A percentile compares a stretch with the other conserved stretches of the same genome.
phyloP scores from a whole-genome alignment of 495 filamentous ascomycete species.

The Rhypophila decipiens region DNA sequence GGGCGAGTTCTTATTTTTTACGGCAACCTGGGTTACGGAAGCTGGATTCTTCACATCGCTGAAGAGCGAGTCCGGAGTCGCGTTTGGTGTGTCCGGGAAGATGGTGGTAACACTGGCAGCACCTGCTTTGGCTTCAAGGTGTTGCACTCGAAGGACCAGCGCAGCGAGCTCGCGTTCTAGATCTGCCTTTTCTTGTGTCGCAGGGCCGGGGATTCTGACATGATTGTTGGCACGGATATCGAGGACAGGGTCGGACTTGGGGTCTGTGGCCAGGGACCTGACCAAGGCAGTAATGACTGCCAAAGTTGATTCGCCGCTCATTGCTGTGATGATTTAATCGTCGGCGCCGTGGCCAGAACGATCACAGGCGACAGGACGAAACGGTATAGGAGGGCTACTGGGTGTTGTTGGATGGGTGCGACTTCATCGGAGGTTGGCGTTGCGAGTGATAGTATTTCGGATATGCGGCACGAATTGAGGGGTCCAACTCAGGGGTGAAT shows the following conservation, averaged over 20 bases:
- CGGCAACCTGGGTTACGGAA: slow-evolving; percentile 15
- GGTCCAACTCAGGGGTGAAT: background rate
- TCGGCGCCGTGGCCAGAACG: slow-evolving; percentile 14
- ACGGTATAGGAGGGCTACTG: background rate
- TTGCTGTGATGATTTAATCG: slow-evolving; percentile 22
- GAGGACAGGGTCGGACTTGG: slow-evolving; percentile 21
- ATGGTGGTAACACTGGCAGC: slow-evolving; percentile 43
- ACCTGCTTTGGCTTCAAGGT: slow-evolving; percentile 59
- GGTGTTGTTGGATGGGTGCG: background rate
- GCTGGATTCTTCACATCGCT: slow-evolving; percentile 29
- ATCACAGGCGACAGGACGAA: slow-evolving; percentile 7
- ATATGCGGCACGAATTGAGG: background rate
- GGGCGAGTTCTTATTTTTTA: slow-evolving; percentile 7
- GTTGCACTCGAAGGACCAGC: slow-evolving; percentile 59
- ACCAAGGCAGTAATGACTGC: slow-evolving; percentile 58
- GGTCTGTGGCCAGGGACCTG: slow-evolving; percentile 52
- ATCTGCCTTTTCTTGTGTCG: slow-evolving; percentile 55
- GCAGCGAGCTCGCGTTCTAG: slow-evolving; percentile 67
- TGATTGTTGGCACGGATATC: slow-evolving; percentile 32
- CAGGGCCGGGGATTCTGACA: slow-evolving; percentile 58
- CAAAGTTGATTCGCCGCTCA: slow-evolving; percentile 57
- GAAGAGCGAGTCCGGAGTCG: slow-evolving; percentile 48
- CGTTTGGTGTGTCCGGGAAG: slow-evolving; percentile 59
- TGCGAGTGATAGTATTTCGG: too few relatives aligned
- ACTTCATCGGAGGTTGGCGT: slow-evolving; percentile 3